Base-by-base conservation (phyloP, 2,329 filamentous ascomycete species). In the Sordariomycetes sp. region DNA sequence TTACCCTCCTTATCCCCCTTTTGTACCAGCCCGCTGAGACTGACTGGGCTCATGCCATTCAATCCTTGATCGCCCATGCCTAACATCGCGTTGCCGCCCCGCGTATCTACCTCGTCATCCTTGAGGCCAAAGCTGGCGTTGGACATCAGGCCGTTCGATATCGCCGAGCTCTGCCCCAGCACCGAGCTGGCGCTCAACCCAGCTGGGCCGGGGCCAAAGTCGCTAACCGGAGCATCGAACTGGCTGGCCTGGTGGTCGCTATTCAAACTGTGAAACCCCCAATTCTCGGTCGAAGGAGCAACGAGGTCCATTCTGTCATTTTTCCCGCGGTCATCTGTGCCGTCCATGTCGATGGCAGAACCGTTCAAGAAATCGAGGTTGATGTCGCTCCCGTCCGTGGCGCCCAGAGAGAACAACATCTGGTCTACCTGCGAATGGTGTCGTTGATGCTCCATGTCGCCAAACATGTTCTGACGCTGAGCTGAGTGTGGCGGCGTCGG, bases 11-110 rank as follows among this genome's bases (percentile, higher is more conserved):
- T 55, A 19, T 49, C 48, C 18, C 49, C 42, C 16, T 46, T 49
- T 32, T 53, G 44, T 18, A 56, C 50, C 21, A 59, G 40, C 10
- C 50, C 51, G 15, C 46, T 48, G 29, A 60, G 38, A 29, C 47
- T 58, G 4, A 51, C 50, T 3, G 57, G 51, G 31, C 49, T 54
- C 25, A 51, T 37, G 2, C 29, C 31, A 18, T 38, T 41, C 42
- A 46, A 25, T 8, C 15, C 18, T 18, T 11, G 15, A 6, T 36
- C 29, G 12, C n/a, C 12, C 14, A 17, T 17, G n/a, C n/a, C n/a
- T n/a, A n/a, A n/a, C n/a, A n/a, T n/a, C n/a, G n/a, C n/a, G n/a
- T n/a, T n/a, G n/a, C n/a, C n/a, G n/a, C n/a, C n/a, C n/a, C n/a
- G n/a, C n/a, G n/a, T n/a, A 26, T 36, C 30, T 11, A 64, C 46